Base-by-base conservation (phyloP, 2,329 filamentous ascomycete genomes). In the Basipetospora chlamydospora region DNA sequence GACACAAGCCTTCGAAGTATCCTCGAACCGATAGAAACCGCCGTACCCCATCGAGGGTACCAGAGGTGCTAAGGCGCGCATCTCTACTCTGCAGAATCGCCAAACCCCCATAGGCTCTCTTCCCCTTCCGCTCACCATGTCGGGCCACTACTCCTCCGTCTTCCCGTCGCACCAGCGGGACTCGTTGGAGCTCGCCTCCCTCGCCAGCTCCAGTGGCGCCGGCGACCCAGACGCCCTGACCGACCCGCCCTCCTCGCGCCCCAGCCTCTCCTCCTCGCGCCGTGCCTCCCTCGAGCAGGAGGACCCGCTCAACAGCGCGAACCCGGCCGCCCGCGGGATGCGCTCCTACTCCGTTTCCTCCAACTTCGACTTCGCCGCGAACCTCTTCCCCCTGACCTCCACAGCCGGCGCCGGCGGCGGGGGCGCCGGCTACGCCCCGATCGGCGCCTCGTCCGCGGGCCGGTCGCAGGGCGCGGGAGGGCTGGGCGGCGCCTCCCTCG, bases 331-430 rank as follows among this genome's bases (percentile, higher is more conserved):
- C 12, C 26, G 43, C 44, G 54, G 52, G 49, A 49, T 58, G 53
- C 50, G 58, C 33, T 81, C 84, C 13, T 94, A 88, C 59, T 95
- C 87, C 9, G 74, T 93, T 32, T 85, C 82, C 9, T 96, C 88
- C 5, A 85, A 82, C 37, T 98, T 98, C 58, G 88, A 96, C 60
- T 95, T 95, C 55, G 79, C 83, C n/a, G 76, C 80, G 39, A 92
- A 86, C 48, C 68, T 98, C 30, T 96, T 95, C 50, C 90, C 90
- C 1, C 66, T 98, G 33, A 90, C 85, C 35, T 86, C 87, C 32
- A 88, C 84, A 1, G 65, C 80, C 4, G 74, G 67, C 6, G 67
- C 67, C 31, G 58, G 73, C 38, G 74, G 80, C 26, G n/a, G n/a
- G n/a, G n/a, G n/a, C n/a, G n/a, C n/a, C n/a, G n/a, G 22, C 6